These are phyloP conservation scores for Russula emetica DNA, from an alignment of 768 basidiomycete species.

Conservation along the genomic window DNA sequence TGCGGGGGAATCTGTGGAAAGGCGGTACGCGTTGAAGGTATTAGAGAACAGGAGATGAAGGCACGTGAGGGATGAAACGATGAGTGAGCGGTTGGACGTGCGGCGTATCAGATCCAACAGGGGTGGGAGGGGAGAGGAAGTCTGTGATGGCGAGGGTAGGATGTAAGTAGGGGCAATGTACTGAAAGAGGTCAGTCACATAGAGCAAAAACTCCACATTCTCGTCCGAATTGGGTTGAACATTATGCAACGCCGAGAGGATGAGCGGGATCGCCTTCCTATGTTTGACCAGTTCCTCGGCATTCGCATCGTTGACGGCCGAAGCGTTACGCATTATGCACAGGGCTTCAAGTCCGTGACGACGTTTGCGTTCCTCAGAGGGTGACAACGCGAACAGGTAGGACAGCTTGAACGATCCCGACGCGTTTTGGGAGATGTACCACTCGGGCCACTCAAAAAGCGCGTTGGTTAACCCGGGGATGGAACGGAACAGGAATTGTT, in stretches of 20 bases:
- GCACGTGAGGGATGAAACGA: constrained; percentile 58
- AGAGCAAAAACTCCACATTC: constrained; percentile 67
- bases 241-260: constrained; percentile 60
- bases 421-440: constrained; percentile 52
- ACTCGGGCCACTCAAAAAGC: constrained; percentile 84
- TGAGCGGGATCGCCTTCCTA: constrained; percentile 58
- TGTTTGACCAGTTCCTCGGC: constrained; percentile 54
- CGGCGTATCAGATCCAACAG: constrained; percentile 51
- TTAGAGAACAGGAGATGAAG: constrained; percentile 61
- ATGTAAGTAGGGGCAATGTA: constrained; percentile 48
- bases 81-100: constrained; percentile 70
- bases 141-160: constrained; percentile 35
- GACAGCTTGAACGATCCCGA: constrained; percentile 12
- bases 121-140: constrained; percentile 50
- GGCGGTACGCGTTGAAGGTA: constrained; percentile 51
- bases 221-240: constrained; percentile 59
- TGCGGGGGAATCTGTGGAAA: constrained; percentile 54
- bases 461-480: constrained; percentile 80
- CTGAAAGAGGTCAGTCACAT: constrained; percentile 68
- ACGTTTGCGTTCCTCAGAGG: constrained; percentile 49
- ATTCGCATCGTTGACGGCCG: constrained; percentile 65
- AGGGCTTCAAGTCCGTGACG: constrained; percentile 82
- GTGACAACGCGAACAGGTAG: constrained; percentile 53
- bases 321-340: constrained; percentile 81
- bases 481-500: constrained; percentile 64